Base-by-base conservation (phyloP, 345 rosid genomes). In the Anacardium occidentale region DNA sequence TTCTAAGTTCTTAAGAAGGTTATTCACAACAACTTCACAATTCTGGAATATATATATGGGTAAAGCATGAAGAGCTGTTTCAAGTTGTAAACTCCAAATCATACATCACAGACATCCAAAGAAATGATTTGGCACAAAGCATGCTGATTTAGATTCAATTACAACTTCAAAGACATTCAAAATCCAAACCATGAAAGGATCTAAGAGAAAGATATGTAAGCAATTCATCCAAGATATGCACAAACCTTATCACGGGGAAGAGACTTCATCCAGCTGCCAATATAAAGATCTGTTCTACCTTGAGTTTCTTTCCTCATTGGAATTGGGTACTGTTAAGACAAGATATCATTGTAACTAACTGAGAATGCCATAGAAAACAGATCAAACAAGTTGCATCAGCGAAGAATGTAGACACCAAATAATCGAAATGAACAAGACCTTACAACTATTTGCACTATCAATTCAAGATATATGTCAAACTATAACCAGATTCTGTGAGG, bases 251-350 rank as follows among this genome's bases (percentile, higher is more conserved):
- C 92, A 24, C 98, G 94, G 50, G 84, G 83, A 65, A 69, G 90
- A 73, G 96, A 88, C 79, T 89, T 91, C 84, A 90, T 72, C 98
- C 97, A 94, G 81, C 90, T 89, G 66, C 87, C 84, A 64, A 91
- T 80, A 66, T 84, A 94, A 57, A 85, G 90, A 86, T 94, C 97
- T 1, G 98, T 94, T 77, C 68, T 84, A 55, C 97, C 98, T 78
- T 86, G 96, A 1, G 98, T 91, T 85, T 91, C 95, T 85, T 90
- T 90, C 61, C 60, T 87, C 91, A 86, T 80, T 24, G 98, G 97
- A 48, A 91, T 25, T 0, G 98, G 98, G 58, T 91, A 89, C 98
- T 94, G 79, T 24, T 48, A 34, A 62, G 37, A 44, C 15, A 18
- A 21, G 65, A 59, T 59, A 54, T 68, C 65, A 71, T 65, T 22